Evolutionary conservation across 208 protist genomes (phyloP).

Genomic region (Strigomonas galati): DNA sequence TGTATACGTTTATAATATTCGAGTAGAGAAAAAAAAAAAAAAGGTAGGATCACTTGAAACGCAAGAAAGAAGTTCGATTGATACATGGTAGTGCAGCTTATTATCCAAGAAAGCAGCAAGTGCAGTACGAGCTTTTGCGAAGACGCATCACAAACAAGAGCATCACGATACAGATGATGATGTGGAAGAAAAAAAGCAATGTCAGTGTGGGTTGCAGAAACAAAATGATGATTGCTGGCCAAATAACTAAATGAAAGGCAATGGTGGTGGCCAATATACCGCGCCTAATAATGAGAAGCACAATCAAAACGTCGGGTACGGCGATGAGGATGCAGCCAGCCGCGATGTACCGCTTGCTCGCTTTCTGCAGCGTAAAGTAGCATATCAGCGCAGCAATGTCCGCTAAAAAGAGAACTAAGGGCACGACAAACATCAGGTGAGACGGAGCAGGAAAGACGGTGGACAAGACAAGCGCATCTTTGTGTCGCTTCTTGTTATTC

Average conservation of each 20-base stretch:
- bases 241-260: constrained; percentile 57
- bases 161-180: constrained; percentile 45
- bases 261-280: constrained; percentile 39
- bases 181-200: constrained; percentile 59
- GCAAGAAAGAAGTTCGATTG: background rate
- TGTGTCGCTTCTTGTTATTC: constrained; percentile 13
- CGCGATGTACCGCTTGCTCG: constrained; percentile 32
- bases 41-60: constrained; percentile 1
- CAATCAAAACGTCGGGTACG: constrained; percentile 39
- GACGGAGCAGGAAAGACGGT: constrained; percentile 41
- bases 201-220: constrained; percentile 58
- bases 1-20: background rate
- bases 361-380: constrained; percentile 31
- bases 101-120: constrained; percentile 45
- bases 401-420: constrained; percentile 45
- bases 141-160: constrained; percentile 59
- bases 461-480: constrained; percentile 28
- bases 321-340: constrained; percentile 42
- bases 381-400: constrained; percentile 51
- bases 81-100: background rate
- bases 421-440: constrained; percentile 41
- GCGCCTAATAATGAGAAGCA: constrained; percentile 49
- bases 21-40: constrained; percentile 1
- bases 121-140: constrained; percentile 44
- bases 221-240: constrained; percentile 48